phyloP scores from a whole-genome alignment of 1,139 yeast genomes.

The Debaryomyces sp. region DNA sequence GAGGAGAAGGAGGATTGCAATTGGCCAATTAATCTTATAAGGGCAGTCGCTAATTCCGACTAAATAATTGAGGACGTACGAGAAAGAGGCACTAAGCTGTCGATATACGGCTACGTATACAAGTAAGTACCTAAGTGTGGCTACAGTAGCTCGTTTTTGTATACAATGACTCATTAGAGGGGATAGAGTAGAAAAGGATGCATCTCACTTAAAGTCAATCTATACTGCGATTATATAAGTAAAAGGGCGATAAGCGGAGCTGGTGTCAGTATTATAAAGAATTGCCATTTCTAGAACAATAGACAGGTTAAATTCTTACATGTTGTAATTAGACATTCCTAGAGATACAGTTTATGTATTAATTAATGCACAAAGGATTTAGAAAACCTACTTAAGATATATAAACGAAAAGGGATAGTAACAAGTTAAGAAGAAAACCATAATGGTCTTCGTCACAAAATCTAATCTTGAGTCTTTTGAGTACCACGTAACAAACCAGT shows the following conservation, averaged over 20 bases:
- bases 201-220: background rate
- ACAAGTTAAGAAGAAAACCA: conserved; percentile 2
- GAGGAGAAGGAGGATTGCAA: background rate
- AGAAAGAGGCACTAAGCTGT: background rate
- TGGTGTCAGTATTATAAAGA: background rate
- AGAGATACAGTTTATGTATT: conserved; percentile 12
- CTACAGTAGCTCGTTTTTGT: background rate
- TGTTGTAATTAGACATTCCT: background rate
- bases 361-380: conserved; percentile 13
- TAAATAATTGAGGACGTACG: background rate
- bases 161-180: background rate
- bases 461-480: conserved; percentile 88
- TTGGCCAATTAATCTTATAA: background rate
- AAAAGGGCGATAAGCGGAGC: background rate
- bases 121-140: background rate
- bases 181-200: background rate
- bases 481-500: conserved; percentile 99
- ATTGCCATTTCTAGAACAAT: background rate
- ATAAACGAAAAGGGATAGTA: conserved; percentile 5
- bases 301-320: background rate
- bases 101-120: background rate
- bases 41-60: background rate
- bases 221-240: too few species aligned
- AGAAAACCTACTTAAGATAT: conserved; percentile 9
- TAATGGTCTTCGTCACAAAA: conserved; percentile 12